Percentiles rank a stretch among this genome's conserved stretches.
These are phyloP conservation scores for Chamaecyparis obtusa DNA, from an alignment of 75 land plant species.

Conservation along the genomic window DNA sequence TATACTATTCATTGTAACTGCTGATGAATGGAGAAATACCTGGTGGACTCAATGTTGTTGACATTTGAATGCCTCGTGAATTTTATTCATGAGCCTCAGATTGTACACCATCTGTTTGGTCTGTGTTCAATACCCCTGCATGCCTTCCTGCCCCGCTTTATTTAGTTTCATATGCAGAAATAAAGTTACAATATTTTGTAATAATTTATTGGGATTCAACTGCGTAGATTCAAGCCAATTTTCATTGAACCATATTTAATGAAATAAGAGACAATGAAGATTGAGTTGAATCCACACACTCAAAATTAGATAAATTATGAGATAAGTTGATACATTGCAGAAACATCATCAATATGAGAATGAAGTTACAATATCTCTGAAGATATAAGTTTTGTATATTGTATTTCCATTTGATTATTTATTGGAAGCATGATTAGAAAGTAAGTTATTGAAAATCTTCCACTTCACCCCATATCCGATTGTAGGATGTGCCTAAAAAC, in stretches of 20 bases:
- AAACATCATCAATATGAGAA: too few relatives aligned
- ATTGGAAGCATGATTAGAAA: background rate
- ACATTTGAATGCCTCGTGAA: constrained; percentile 28
- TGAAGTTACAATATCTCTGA: too few relatives aligned
- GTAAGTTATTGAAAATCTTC: background rate
- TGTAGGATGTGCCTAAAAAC: too few relatives aligned
- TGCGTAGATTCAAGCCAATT: too few relatives aligned
- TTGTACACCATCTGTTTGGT: constrained; percentile 23
- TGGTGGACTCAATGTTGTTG: constrained; percentile 37
- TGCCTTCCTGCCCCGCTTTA: background rate
- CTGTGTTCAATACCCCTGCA: background rate
- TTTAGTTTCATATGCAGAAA: constrained; percentile 11
- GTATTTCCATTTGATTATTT: background rate
- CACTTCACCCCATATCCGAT: background rate
- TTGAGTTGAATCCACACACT: too few relatives aligned
- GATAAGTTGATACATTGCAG: too few relatives aligned
- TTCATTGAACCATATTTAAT: too few relatives aligned
- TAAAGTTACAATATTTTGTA: background rate
- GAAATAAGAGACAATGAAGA: too few relatives aligned
- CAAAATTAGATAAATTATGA: too few relatives aligned
- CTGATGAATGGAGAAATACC: background rate
- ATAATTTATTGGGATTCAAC: too few relatives aligned
- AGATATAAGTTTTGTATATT: background rate
- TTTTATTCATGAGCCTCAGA: constrained; percentile 26
- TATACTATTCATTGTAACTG: background rate